Conservation (phyloP, 768 basidiomycete species). For the Clavaria fumosa region DNA sequence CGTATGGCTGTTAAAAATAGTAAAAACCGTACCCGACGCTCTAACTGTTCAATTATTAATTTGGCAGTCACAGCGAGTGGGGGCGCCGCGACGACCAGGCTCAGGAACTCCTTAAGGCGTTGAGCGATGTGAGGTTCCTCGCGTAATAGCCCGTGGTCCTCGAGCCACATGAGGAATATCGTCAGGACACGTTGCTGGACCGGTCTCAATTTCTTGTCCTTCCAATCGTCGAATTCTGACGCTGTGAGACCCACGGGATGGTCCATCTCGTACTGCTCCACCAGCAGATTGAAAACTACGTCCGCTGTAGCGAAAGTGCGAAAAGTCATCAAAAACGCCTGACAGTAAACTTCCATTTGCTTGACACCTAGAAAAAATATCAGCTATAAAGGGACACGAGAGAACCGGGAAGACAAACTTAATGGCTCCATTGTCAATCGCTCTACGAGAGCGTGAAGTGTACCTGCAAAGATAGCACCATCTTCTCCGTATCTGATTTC, state of each 20-base stretch:
- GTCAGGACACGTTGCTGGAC: conserved; percentile 47
- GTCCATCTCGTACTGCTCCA: conserved; percentile 44
- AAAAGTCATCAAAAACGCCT: conserved; percentile 73
- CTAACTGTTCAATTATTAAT: conserved; percentile 35
- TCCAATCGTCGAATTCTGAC: conserved; percentile 50
- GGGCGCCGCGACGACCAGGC: conserved; percentile 23
- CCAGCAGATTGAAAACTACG: conserved; percentile 50
- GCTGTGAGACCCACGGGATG: conserved; percentile 33
- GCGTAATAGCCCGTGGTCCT: conserved; percentile 42
- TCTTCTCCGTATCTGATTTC: conserved; percentile 52
- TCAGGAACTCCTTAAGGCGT: conserved; percentile 40
- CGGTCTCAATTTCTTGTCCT: conserved; percentile 39
- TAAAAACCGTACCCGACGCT: conserved; percentile 34
- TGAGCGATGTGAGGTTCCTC: conserved; percentile 49
- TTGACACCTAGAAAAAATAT: conserved; percentile 13
- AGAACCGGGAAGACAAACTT: conserved; percentile 32
- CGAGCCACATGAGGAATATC: conserved; percentile 45
- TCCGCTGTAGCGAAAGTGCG: conserved; percentile 62
- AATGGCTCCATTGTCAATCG: conserved; percentile 35
- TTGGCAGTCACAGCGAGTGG: conserved; percentile 30
- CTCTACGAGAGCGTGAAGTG: conserved; percentile 57
- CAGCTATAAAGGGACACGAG: not conserved
- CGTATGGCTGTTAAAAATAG: conserved; percentile 1
- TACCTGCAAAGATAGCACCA: conserved; percentile 52
- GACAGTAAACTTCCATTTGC: conserved; percentile 26